Percentiles rank a stretch among this genome's conserved stretches.
These are phyloP conservation scores for Meredithiella fracta DNA, from an alignment of 2,329 filamentous ascomycete species.

Conservation along the genomic window DNA sequence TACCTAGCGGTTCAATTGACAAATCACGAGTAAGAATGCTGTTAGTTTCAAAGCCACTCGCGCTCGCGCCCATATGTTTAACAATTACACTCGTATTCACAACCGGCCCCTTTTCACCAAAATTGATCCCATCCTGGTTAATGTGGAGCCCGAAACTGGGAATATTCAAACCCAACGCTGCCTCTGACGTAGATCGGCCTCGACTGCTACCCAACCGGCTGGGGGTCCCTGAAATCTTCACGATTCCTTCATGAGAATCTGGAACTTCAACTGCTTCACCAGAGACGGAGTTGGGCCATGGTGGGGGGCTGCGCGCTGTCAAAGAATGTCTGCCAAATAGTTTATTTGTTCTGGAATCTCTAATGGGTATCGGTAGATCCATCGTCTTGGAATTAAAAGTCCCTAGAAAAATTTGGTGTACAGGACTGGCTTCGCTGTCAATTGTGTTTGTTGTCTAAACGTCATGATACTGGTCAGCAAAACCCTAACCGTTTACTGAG, in stretches of 20 bases:
- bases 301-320: neutral
- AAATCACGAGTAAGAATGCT: neutral
- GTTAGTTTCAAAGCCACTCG: neutral
- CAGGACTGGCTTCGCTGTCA: too few relatives aligned
- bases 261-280: neutral
- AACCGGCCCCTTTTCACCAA: slow-evolving; percentile 8
- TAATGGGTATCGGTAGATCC: too few relatives aligned
- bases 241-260: neutral
- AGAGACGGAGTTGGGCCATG: neutral
- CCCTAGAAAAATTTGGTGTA: too few relatives aligned
- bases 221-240: slow-evolving; percentile 5
- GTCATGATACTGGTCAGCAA: too few relatives aligned
- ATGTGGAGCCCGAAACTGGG: slow-evolving; percentile 7
- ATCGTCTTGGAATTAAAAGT: too few relatives aligned
- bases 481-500: too few relatives aligned
- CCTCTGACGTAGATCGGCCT: slow-evolving; percentile 12
- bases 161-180: slow-evolving; percentile 3
- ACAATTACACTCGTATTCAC: neutral
- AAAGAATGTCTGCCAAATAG: neutral
- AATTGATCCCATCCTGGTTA: slow-evolving; percentile 2
- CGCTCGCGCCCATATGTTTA: neutral
- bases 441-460: too few relatives aligned
- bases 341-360: too few relatives aligned
- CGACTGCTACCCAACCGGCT: neutral
- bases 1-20: neutral